Evolutionary conservation across 306 rosid species (phyloP).

Genomic region (Begonia fuchsioides): DNA sequence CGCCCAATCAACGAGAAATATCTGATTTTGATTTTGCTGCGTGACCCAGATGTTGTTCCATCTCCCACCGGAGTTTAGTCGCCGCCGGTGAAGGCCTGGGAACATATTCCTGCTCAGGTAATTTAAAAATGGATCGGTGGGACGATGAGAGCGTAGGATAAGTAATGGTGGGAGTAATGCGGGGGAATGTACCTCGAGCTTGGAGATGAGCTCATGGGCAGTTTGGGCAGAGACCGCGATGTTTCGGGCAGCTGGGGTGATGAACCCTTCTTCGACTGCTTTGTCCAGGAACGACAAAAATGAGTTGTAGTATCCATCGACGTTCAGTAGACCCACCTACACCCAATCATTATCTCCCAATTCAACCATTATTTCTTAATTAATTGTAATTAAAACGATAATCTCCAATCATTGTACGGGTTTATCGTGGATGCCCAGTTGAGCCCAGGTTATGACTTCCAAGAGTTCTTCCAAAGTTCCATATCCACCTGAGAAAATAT

Average conservation of each 20-base stretch:
- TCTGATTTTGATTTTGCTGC: constrained; percentile 54
- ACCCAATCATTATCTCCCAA: background rate
- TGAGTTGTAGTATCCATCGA: constrained; percentile 90
- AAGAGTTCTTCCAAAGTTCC: constrained; percentile 83
- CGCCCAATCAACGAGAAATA: constrained; percentile 51
- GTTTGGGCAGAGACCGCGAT: constrained; percentile 92
- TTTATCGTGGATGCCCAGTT: constrained; percentile 80
- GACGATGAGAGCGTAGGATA: background rate
- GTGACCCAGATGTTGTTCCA: constrained; percentile 64
- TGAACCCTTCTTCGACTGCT: constrained; percentile 87
- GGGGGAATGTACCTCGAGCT: constrained; percentile 54
- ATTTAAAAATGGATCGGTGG: constrained; percentile 16
- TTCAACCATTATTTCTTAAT: background rate
- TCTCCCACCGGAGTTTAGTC: constrained; percentile 70
- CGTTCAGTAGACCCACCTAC: constrained; percentile 91
- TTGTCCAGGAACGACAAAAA: constrained; percentile 80
- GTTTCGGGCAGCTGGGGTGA: constrained; percentile 84
- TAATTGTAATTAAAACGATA: background rate
- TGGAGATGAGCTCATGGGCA: constrained; percentile 83
- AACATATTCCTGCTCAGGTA: constrained; percentile 43
- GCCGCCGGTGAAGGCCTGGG: constrained; percentile 49
- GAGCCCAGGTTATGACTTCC: constrained; percentile 94
- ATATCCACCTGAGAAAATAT: constrained; percentile 48
- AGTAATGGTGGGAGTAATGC: background rate
- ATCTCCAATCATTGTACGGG: constrained; percentile 29